Evolutionary conservation across 2,329 filamentous ascomycete species (phyloP), one percentile per base, ranked within the genome.

Genomic region (Ophiostoma pallidulum): DNA sequence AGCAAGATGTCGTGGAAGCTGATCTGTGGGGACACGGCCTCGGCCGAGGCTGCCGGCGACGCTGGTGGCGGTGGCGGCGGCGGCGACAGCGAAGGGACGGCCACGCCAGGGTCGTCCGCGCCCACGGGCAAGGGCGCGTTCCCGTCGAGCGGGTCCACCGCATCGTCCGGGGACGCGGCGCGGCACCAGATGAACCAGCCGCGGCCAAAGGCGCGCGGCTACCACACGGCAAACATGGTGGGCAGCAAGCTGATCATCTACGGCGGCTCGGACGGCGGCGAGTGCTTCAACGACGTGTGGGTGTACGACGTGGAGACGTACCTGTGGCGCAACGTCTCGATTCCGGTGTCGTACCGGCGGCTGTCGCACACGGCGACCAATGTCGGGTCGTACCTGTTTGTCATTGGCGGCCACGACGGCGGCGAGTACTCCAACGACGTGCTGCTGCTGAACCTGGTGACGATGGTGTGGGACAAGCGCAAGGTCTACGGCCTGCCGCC

Each of bases 231-330:
- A 53, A 85, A 84, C 60, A 84, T 85, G 74, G 80, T 84, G 37
- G 80, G 80, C 53, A 75, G 74, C 63, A 85, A 85, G 65, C 74
- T 85, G 52, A 84, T 85, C 61, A 79, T 85, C 56, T 84, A 77
- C 60, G 81, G 81, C 33, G 81, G 81, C 29, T 82, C 78, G 3
- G 81, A 85, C 60, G 81, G 81, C 54, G 78, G 78, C 44, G 80
- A 84, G 63, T 85, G 81, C 64, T 85, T 85, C 64, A 75, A 80
- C 59, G 81, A 85, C 58, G 80, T 85, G 35, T 85, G 81, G 81
- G 75, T 85, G 26, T 84, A 83, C 64, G 80, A 85, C 59, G 75
- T 84, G 6, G 80, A 84, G 43, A 72, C 69, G 33, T 70, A 74
- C 49, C 54, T 67, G 20, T 85, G 82, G 78, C 76, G 73, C 51